These are phyloP conservation scores for Lichtheimia hyalospora DNA, from an alignment of 371 early-diverging fungal genomes.

Conservation along the genomic window DNA sequence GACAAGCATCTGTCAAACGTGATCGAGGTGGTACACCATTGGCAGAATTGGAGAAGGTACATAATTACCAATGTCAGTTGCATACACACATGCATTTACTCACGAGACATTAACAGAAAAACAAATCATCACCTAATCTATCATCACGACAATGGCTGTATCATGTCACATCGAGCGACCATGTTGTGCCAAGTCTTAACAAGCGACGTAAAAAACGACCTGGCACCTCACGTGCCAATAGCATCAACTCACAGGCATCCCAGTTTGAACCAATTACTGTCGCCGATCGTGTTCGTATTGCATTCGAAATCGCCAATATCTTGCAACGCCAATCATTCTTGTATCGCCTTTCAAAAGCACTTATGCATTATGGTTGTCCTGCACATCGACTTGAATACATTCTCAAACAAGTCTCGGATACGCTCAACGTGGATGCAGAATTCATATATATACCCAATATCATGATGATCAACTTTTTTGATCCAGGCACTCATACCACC, in stretches of 20 bases:
- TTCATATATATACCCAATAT: slow-evolving; percentile 70
- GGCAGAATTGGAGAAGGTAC: not conserved
- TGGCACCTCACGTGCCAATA: slow-evolving; percentile 32
- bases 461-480: slow-evolving; percentile 73
- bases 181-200: slow-evolving; percentile 45
- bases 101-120: not conserved
- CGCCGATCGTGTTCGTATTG: slow-evolving; percentile 58
- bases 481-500: slow-evolving; percentile 71
- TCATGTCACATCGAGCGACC: slow-evolving; percentile 34
- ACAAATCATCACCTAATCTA: slow-evolving; percentile 1
- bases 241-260: slow-evolving; percentile 46
- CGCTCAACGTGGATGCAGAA: slow-evolving; percentile 68
- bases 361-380: slow-evolving; percentile 62
- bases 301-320: slow-evolving; percentile 61
- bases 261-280: slow-evolving; percentile 49
- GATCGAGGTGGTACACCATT: not conserved
- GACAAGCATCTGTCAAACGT: not conserved
- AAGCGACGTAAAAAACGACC: slow-evolving; percentile 25
- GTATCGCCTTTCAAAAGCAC: slow-evolving; percentile 47
- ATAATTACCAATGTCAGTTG: not conserved
- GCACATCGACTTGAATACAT: slow-evolving; percentile 61
- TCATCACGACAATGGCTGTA: slow-evolving; percentile 37
- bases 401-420: slow-evolving; percentile 46
- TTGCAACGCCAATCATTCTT: slow-evolving; percentile 60
- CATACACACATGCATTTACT: not conserved